phyloP scores from a whole-genome alignment of 768 basidiomycete species.

The Chalciporus pseudorubinellus region DNA sequence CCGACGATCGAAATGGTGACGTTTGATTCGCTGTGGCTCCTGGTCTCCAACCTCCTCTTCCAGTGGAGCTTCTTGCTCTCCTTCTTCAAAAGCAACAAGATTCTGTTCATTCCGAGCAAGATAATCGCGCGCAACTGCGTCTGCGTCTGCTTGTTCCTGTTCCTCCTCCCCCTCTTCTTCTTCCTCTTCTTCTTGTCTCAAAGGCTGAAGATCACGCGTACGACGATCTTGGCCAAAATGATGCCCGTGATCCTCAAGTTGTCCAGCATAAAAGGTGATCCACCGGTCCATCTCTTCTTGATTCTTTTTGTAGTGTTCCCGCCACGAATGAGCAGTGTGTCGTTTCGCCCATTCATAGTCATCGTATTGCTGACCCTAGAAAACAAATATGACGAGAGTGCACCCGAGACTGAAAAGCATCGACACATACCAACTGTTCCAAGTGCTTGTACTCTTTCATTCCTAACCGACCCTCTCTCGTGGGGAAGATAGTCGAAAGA shows the following conservation, averaged over 20 bases:
- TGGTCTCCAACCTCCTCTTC: not conserved
- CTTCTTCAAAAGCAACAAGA: conserved; percentile 2
- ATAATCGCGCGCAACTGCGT: not conserved
- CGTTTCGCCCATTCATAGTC: conserved; percentile 39
- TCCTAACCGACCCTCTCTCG: conserved; percentile 44
- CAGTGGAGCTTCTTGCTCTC: not conserved
- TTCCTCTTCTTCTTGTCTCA: not conserved
- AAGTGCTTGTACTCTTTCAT: conserved; percentile 46
- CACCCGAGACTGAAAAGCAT: not conserved
- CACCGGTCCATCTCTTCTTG: conserved; percentile 37
- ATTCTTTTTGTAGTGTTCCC: conserved; percentile 55
- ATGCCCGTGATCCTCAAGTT: conserved; percentile 16
- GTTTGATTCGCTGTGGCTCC: conserved; percentile 13
- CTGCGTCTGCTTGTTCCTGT: not conserved
- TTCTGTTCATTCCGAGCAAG: conserved; percentile 1
- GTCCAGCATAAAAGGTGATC: conserved; percentile 34
- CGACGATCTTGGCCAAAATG: conserved; percentile 26
- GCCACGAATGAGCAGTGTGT: conserved; percentile 63
- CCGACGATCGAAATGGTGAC: conserved; percentile 6
- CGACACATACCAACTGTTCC: conserved; percentile 44
- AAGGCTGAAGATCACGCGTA: conserved; percentile 2
- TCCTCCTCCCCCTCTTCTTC: conserved; percentile 6
- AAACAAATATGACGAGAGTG: not conserved
- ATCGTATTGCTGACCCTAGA: conserved; percentile 15
- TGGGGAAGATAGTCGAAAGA: conserved; percentile 47